Percentiles rank a stretch among this genome's conserved stretches.
phyloP scores from a whole-genome alignment of 495 filamentous ascomycete species.

The Penicillium longicatenatum region DNA sequence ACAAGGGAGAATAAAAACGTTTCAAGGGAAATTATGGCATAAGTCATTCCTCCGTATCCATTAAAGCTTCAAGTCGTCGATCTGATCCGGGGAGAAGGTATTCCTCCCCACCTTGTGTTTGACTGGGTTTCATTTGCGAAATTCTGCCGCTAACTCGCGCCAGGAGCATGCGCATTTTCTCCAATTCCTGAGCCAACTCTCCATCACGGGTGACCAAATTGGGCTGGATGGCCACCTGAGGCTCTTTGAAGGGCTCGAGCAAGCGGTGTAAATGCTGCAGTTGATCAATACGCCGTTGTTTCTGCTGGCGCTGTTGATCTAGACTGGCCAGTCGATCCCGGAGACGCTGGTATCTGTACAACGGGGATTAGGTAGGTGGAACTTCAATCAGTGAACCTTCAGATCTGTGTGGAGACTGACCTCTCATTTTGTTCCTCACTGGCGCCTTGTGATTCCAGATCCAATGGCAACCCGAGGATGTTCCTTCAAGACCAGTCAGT shows the following conservation, averaged over 20 bases:
- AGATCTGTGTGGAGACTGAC: slow-evolving; percentile 23
- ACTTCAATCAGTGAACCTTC: slow-evolving; percentile 21
- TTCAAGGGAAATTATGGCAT: slow-evolving; percentile 20
- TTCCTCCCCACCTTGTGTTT: slow-evolving; percentile 15
- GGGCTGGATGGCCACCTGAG: slow-evolving; percentile 64
- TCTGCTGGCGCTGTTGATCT: slow-evolving; percentile 52
- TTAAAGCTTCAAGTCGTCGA: slow-evolving; percentile 37
- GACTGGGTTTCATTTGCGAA: slow-evolving; percentile 33
- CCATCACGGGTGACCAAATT: slow-evolving; percentile 76
- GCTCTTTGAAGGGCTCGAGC: slow-evolving; percentile 60
- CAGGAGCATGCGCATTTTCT: slow-evolving; percentile 74
- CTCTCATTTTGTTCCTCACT: slow-evolving; percentile 37
- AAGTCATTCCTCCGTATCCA: slow-evolving; percentile 35
- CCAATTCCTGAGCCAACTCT: slow-evolving; percentile 71
- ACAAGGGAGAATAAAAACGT: not conserved
- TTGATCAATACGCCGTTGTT: slow-evolving; percentile 56
- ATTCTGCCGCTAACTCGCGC: slow-evolving; percentile 69
- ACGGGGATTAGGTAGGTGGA: slow-evolving; percentile 31
- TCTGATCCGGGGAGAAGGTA: slow-evolving; percentile 35
- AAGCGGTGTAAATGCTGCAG: slow-evolving; percentile 57
- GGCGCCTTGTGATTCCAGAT: slow-evolving; percentile 34
- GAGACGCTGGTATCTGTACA: slow-evolving; percentile 57
- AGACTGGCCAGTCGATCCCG: slow-evolving; percentile 53
- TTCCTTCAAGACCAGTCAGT: slow-evolving; percentile 29
- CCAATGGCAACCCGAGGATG: slow-evolving; percentile 37